Percentiles rank a stretch among this genome's conserved stretches.
phyloP scores from a whole-genome alignment of 108 stramenopile species.

The Skeletonema costatum region DNA sequence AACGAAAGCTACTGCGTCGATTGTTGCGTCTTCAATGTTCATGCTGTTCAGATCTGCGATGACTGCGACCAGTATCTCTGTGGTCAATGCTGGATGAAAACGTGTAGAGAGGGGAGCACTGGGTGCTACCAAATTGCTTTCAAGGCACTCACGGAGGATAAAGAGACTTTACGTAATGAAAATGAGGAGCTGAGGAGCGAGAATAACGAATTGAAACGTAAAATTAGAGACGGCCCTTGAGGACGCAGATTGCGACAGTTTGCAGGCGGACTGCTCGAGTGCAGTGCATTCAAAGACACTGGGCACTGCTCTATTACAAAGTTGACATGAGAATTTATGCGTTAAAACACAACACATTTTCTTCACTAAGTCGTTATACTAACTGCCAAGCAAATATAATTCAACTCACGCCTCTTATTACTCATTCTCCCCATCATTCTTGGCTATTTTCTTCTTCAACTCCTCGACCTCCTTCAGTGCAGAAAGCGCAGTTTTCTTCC shows the following conservation, averaged over 20 bases:
- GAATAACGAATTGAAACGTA: too few species aligned
- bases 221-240: background rate
- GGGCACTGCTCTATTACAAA: background rate
- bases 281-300: too few species aligned
- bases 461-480: slow-evolving; percentile 41
- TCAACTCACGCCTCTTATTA: background rate
- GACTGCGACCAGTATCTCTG: background rate
- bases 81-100: background rate
- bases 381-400: background rate
- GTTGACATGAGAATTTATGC: background rate
- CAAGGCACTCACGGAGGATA: background rate
- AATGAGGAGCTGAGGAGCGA: background rate
- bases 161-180: background rate
- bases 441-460: background rate
- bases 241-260: too few species aligned
- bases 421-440: background rate
- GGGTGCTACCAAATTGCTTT: background rate
- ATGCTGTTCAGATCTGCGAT: background rate
- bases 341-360: background rate
- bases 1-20: too few species aligned
- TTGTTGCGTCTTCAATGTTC: too few species aligned
- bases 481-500: slow-evolving; percentile 35
- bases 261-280: too few species aligned
- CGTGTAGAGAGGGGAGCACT: background rate
- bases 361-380: background rate